These are phyloP conservation scores for Xanthoceras sorbifolium DNA, from an alignment of 345 rosid species.

Conservation along the genomic window DNA sequence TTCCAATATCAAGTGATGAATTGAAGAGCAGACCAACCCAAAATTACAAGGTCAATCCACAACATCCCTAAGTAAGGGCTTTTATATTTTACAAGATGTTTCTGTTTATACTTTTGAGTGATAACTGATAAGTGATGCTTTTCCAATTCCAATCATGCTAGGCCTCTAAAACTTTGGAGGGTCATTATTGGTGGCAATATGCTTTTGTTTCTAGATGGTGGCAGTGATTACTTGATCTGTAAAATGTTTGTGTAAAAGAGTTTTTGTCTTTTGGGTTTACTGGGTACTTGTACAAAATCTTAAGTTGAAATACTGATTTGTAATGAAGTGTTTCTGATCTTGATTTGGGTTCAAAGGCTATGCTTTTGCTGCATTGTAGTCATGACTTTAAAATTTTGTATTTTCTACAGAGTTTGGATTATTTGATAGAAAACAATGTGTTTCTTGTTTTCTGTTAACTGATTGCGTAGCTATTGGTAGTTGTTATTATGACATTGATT, in stretches of 20 bases:
- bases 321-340: neutral
- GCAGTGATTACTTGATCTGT: neutral
- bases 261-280: neutral
- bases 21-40: too few relatives aligned
- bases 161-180: too few relatives aligned
- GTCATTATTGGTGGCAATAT: too few relatives aligned
- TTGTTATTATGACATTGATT: neutral
- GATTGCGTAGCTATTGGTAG: neutral
- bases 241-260: neutral
- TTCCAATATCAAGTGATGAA: too few relatives aligned
- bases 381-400: neutral
- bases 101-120: too few relatives aligned
- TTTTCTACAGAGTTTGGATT: neutral
- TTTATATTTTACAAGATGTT: too few relatives aligned
- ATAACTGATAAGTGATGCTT: too few relatives aligned
- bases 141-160: too few relatives aligned
- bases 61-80: too few relatives aligned
- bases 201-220: neutral
- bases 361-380: neutral
- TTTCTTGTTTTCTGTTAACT: too few relatives aligned
- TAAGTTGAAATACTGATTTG: neutral
- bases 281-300: neutral
- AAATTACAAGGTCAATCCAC: too few relatives aligned
- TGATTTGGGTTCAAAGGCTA: neutral
- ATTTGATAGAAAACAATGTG: neutral